Conservation (phyloP, 768 basidiomycete genomes). For the Rhodotorula graminis region DNA sequence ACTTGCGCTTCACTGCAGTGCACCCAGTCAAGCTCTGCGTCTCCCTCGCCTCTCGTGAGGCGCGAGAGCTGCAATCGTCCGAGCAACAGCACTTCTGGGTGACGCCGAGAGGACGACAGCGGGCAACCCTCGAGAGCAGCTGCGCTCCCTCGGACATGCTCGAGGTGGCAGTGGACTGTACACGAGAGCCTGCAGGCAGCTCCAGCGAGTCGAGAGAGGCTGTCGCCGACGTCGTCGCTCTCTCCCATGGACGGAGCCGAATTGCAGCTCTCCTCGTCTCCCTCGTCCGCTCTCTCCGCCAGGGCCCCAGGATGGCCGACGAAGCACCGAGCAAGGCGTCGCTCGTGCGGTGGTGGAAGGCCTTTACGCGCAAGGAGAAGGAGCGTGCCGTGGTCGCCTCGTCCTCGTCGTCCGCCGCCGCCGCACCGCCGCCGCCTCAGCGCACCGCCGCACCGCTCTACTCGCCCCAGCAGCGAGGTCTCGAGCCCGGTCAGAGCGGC, state of each 20-base stretch:
- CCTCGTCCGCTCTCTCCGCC: neutral
- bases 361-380: slow-evolving; percentile 11
- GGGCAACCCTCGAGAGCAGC: too few species aligned
- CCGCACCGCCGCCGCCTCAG: neutral
- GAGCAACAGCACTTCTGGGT: too few species aligned
- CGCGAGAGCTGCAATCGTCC: too few species aligned
- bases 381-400: neutral
- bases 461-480: slow-evolving; percentile 13
- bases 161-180: too few species aligned
- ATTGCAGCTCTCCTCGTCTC: neutral
- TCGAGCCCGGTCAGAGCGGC: slow-evolving; percentile 21
- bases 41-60: too few species aligned
- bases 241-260: too few species aligned
- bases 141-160: too few species aligned
- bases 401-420: neutral
- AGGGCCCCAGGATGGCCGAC: neutral
- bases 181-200: too few species aligned
- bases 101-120: too few species aligned
- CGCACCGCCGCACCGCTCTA: neutral
- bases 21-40: too few species aligned
- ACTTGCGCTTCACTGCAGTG: neutral
- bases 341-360: slow-evolving; percentile 33
- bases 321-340: slow-evolving; percentile 18
- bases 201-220: too few species aligned
- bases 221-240: too few species aligned